Evolutionary conservation across 192 early-diverging fungal genomes (phyloP), one percentile per base, ranked within the genome.

Genomic region (Cladochytrium replicatum): DNA sequence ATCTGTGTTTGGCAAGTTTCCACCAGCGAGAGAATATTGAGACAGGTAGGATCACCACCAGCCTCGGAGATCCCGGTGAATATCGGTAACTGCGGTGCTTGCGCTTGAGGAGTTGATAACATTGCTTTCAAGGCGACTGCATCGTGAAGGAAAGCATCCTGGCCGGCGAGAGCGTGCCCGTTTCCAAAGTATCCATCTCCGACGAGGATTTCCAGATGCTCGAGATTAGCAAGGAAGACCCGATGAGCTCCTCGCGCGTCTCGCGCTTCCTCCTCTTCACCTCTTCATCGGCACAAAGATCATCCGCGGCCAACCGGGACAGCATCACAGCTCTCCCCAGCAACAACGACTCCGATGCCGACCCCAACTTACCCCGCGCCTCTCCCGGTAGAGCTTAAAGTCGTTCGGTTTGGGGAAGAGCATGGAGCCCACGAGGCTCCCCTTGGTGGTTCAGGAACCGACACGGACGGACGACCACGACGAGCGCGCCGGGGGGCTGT

Each of bases 111-210:
- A n/a, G n/a, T n/a, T n/a, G n/a, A n/a, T n/a, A n/a, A n/a, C n/a
- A n/a, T n/a, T n/a, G n/a, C n/a, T n/a, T n/a, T n/a, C n/a, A 85
- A 22, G 96, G 96, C 29, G 89, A 91, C 57, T 96, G 93, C 54
- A 97, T 99, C 50, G 82, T 97, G 28, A 97, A 97, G 69, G 96
- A 97, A 67, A 86, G 66, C 56, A 65, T 66, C 6, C 73, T 99
- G 11, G 97, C 96, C 0, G 96, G 96, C 42, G 96, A 99, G 59
- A 90, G 87, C 31, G 72, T 96, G 2, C 93, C 93, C 0, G 89
- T 99, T 13, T 88, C 88, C 23, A 99, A 99, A 58, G 67, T 69
- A 1, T 85, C 93, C 0, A 80, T 93, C 9, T 74, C 69, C 2
- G 80, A 78, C 29, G 48, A 50, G 1, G 77, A 84, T 2, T 57